These are phyloP conservation scores for Coemansia sp. DNA, from an alignment of 192 early-diverging fungal genomes.

Conservation along the genomic window DNA sequence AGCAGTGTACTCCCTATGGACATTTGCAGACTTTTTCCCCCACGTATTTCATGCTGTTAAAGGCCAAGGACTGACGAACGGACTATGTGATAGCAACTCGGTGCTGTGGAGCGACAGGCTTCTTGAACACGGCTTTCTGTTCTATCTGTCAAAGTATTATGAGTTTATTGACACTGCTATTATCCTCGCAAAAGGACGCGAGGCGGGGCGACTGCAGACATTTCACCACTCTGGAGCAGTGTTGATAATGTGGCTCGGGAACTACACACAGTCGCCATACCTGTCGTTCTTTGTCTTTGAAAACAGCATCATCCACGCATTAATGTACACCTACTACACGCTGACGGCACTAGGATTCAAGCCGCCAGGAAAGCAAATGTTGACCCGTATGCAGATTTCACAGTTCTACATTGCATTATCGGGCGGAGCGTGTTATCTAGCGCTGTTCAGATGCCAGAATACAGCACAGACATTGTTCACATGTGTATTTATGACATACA, in stretches of 20 bases:
- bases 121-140: conserved; percentile 77
- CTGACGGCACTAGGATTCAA: conserved; percentile 70
- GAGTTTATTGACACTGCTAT: conserved; percentile 88
- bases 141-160: conserved; percentile 89
- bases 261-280: conserved; percentile 72
- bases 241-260: conserved; percentile 82
- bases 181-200: conserved; percentile 73
- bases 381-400: conserved; percentile 79
- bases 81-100: conserved; percentile 66
- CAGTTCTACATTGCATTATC: conserved; percentile 79
- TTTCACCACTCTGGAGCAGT: conserved; percentile 90
- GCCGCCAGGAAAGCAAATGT: conserved; percentile 77
- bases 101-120: conserved; percentile 68
- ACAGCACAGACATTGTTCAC: conserved; percentile 62
- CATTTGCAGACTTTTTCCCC: conserved; percentile 66
- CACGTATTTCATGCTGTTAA: conserved; percentile 59
- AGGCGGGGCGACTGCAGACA: conserved; percentile 73
- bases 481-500: conserved; percentile 67
- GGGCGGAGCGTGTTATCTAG: conserved; percentile 62
- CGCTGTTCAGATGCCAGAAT: conserved; percentile 61
- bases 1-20: conserved; percentile 70
- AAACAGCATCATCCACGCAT: conserved; percentile 85
- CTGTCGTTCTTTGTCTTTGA: conserved; percentile 82
- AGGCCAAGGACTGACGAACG: conserved; percentile 58
- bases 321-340: conserved; percentile 89